Base-by-base conservation (phyloP, 192 early-diverging fungal genomes). In the Coemansia sp. region DNA sequence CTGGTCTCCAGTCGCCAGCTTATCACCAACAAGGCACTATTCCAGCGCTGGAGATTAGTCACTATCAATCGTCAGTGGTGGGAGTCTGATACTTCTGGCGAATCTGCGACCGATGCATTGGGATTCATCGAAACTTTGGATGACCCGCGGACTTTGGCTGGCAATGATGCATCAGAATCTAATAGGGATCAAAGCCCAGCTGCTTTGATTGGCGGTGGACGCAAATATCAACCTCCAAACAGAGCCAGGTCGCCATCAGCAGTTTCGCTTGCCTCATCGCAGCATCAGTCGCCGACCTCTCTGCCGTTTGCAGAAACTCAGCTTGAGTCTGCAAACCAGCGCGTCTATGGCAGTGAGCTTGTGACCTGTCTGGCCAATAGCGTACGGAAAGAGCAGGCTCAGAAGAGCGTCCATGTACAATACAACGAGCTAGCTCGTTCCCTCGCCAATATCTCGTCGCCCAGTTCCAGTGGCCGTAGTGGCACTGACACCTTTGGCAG, bases 1-100 rank as follows among this genome's bases (percentile, higher is more conserved):
- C 58, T 82, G 24, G 56, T 76, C n/a, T 60, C 69, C 10, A 73
- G 49, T 38, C 74, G 74, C 27, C 62, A 67, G 54, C 56, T 63
- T n/a, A 62, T 76, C 22, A 60, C 60, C 25, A 76, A 28, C 54
- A 68, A 66, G 24, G 60, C 66, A 1, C 67, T 64, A 53, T 65
- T 54, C 23, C 62, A 66, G 74, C 74, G 74, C 54, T 82, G 79
- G 79, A 62, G 71, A 27, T 56, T 76, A 21, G 54, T 82, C 41
- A 69, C 49, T 19, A 76, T 82, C 63, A 66, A 49, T 49, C 69
- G 79, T 7, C 73, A 73, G 54, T 76, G 74, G 79, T 82, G 79
- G 79, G 68, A 65, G 38, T 62, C 70, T 0, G 70, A 72, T 23
- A 44, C 65, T 22, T 65, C 78, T 47, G 59, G 68, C 16, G 72